Conservation (phyloP, 106 monocot genomes). For the Dendrobium nobile region DNA sequence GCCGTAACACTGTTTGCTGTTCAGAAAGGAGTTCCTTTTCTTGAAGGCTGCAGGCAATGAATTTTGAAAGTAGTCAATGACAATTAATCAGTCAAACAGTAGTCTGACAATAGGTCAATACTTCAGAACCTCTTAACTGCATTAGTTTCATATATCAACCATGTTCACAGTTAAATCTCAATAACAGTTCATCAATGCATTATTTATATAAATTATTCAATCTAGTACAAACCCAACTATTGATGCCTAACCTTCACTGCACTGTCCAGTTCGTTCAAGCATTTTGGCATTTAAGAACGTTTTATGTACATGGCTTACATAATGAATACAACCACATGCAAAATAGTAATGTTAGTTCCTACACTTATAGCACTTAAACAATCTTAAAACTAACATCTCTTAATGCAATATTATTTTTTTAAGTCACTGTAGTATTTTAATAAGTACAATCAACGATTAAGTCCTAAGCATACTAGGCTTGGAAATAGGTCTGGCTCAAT, state of each 20-base stretch:
- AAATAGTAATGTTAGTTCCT: neutral
- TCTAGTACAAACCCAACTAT: neutral
- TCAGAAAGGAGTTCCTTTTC: slow-evolving; percentile 66
- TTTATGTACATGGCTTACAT: neutral
- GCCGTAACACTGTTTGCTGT: slow-evolving; percentile 74
- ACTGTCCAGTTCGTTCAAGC: neutral
- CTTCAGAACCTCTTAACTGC: too few species aligned
- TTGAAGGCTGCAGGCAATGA: slow-evolving; percentile 48
- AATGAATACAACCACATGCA: neutral
- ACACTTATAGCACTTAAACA: neutral
- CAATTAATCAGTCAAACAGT: neutral
- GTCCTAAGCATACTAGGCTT: too few species aligned
- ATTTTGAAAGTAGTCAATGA: neutral
- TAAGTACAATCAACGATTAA: too few species aligned
- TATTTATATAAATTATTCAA: too few species aligned
- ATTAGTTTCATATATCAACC: too few species aligned
- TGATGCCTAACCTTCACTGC: neutral
- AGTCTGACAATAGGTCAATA: neutral
- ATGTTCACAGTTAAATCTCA: neutral
- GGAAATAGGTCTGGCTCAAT: too few species aligned
- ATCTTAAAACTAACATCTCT: neutral
- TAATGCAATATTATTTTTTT: too few species aligned
- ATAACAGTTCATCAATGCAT: neutral
- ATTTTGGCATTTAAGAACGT: neutral
- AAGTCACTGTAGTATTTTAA: too few species aligned